Evolutionary conservation across 768 basidiomycete species (phyloP).

Genomic region (Leccinum incarnatum): DNA sequence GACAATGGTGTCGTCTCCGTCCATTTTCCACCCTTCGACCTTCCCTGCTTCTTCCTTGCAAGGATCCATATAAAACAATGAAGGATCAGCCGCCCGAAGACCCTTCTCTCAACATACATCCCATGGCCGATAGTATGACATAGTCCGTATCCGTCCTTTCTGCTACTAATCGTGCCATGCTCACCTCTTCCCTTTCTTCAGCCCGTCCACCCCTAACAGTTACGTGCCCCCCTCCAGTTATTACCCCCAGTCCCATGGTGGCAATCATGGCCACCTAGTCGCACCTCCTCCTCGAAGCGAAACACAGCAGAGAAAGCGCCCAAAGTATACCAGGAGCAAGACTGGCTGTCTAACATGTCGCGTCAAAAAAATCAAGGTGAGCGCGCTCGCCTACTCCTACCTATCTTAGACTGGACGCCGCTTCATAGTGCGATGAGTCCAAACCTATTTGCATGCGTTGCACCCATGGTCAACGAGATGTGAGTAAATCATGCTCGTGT

Average conservation of each 20-base stretch:
- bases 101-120: conserved; percentile 38
- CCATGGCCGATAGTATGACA: conserved; percentile 52
- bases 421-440: conserved; percentile 78
- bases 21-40: conserved; percentile 38
- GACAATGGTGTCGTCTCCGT: conserved; percentile 39
- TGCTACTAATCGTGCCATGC: conserved; percentile 5
- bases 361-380: conserved; percentile 90
- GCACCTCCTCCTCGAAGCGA: conserved; percentile 48
- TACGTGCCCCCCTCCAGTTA: conserved; percentile 45
- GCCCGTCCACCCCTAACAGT: conserved; percentile 36
- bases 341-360: conserved; percentile 94
- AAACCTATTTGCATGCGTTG: conserved; percentile 88
- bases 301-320: conserved; percentile 67
- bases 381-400: conserved; percentile 19
- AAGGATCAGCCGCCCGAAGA: conserved; percentile 36
- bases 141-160: conserved; percentile 43
- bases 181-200: conserved; percentile 25
- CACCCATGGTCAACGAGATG: conserved; percentile 80
- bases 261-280: conserved; percentile 45
- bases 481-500: conserved; percentile 32
- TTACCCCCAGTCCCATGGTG: conserved; percentile 32
- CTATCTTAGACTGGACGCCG: conserved; percentile 1
- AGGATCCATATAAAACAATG: conserved; percentile 50
- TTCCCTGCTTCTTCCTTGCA: conserved; percentile 31
- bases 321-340: conserved; percentile 93